Evolutionary conservation across 1,284 basidiomycete species (phyloP), one percentile per base, ranked within the genome.

Genomic region (Microbotryum violaceum): DNA sequence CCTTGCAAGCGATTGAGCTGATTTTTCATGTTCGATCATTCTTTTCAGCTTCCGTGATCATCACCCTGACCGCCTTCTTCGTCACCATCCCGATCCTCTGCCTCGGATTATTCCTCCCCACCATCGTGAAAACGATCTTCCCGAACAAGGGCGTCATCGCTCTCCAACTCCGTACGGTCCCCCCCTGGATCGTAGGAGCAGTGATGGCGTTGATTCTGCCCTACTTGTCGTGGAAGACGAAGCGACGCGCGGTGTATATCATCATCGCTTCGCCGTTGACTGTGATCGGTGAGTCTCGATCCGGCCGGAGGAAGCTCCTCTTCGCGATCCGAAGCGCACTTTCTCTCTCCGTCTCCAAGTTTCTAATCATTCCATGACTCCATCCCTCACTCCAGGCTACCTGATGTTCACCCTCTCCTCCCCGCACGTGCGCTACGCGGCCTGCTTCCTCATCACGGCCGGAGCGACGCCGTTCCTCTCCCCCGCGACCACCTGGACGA

Each of bases 141-240:
- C 77, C 77, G 0, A 63, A 62, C 10, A 57, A 66, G 25, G 68
- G 71, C 0, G 71, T 73, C 8, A 69, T 77, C 49, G 53, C 71
- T 14, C 68, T 74, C 44, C 77, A 77, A 57, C 71, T 76, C 4
- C 66, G 70, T 20, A 75, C 74, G 3, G 76, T 77, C 1, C 76
- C 37, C 9, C 73, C 73, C 21, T 74, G 74, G 57, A 60, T 75
- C 10, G 64, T 68, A 9, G 73, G 73, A 1, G 69, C 68, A 1
- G 57, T 70, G 21, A 61, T 64, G n/a, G 69, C 69, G 0, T 37
- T 75, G 16, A 53, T 61, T 4, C 37, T 42, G 5, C 37, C 16
- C 37, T 42, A 42, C 61, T 18, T 66, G 2, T 69, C 75, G 7
- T 73, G 69, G 66, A 75, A 74, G 69, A 69, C 68, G n/a, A 67